A percentile compares a stretch with the other conserved stretches of the same genome.
Conservation (phyloP, 2,329 filamentous ascomycete genomes). For the Thelonectria discophora region DNA sequence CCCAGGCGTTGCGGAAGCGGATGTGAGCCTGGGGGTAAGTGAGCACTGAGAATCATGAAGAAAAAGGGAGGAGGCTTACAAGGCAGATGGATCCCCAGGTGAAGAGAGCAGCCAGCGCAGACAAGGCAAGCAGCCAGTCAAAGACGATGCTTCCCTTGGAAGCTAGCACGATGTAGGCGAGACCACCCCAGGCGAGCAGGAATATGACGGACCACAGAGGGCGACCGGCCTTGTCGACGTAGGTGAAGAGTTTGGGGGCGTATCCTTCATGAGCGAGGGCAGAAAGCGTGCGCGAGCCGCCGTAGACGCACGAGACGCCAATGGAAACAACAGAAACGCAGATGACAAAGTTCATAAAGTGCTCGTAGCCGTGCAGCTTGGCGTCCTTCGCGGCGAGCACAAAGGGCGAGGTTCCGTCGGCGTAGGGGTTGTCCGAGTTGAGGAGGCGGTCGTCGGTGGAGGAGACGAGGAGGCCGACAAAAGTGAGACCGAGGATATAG, state of each 20-base stretch:
- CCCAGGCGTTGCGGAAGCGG: slow-evolving; percentile 72
- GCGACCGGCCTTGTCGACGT: slow-evolving; percentile 63
- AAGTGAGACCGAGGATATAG: slow-evolving; percentile 59
- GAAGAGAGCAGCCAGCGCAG: slow-evolving; percentile 69
- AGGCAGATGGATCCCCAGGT: slow-evolving; percentile 73
- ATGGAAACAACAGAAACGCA: slow-evolving; percentile 64
- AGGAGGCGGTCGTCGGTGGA: slow-evolving; percentile 56
- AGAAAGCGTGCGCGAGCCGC: slow-evolving; percentile 63
- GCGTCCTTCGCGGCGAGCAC: slow-evolving; percentile 60
- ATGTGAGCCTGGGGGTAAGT: slow-evolving; percentile 56
- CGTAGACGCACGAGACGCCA: slow-evolving; percentile 63
- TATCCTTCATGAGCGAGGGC: slow-evolving; percentile 66
- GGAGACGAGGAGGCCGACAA: slow-evolving; percentile 57
- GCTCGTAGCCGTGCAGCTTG: slow-evolving; percentile 56
- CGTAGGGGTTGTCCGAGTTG: slow-evolving; percentile 38
- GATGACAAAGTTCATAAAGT: slow-evolving; percentile 64
- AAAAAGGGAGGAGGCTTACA: slow-evolving; percentile 42
- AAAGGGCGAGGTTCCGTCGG: slow-evolving; percentile 57
- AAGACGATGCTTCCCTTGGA: slow-evolving; percentile 63
- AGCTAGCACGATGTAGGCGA: slow-evolving; percentile 58
- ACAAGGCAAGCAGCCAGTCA: slow-evolving; percentile 71
- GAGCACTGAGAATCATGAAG: too few relatives aligned
- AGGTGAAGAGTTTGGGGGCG: slow-evolving; percentile 62
- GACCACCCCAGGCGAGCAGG: slow-evolving; percentile 56
- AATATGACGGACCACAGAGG: slow-evolving; percentile 57